A percentile compares a stretch with the other conserved stretches of the same genome.
phyloP scores from a whole-genome alignment of 345 rosid species.

The Tarenaya hassleriana region DNA sequence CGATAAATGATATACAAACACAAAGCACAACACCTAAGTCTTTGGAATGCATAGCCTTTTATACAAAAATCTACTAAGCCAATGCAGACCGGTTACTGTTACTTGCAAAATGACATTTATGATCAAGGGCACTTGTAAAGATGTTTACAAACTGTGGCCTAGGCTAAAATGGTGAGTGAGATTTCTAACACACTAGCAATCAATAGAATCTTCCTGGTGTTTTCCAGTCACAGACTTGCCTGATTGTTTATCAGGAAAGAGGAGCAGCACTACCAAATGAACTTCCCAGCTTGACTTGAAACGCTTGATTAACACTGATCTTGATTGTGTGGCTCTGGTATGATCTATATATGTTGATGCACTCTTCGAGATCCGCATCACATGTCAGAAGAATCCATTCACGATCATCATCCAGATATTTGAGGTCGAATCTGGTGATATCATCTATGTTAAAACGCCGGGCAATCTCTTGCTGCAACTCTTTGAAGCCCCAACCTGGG shows the following conservation, averaged over 20 bases:
- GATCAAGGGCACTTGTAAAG: constrained; percentile 12
- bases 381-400: constrained; percentile 77
- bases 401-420: constrained; percentile 60
- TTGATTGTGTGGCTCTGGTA: constrained; percentile 45
- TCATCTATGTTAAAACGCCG: constrained; percentile 45
- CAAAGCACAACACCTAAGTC: constrained; percentile 8
- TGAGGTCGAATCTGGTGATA: constrained; percentile 38
- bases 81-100: constrained; percentile 18
- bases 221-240: constrained; percentile 9
- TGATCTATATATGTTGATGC: constrained; percentile 54
- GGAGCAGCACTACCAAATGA: constrained; percentile 27
- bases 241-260: constrained; percentile 19
- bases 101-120: constrained; percentile 14
- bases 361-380: constrained; percentile 79
- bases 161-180: constrained; percentile 9
- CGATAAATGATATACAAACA: constrained; percentile 12
- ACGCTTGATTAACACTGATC: constrained; percentile 44
- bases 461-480: constrained; percentile 55
- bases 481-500: constrained; percentile 41
- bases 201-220: constrained; percentile 8
- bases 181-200: constrained; percentile 23
- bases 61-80: constrained; percentile 17
- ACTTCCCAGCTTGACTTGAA: constrained; percentile 29
- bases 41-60: constrained; percentile 15
- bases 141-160: constrained; percentile 13